Evolutionary conservation across 1,284 basidiomycete species (phyloP).

Genomic region (Austroboletus sp.): DNA sequence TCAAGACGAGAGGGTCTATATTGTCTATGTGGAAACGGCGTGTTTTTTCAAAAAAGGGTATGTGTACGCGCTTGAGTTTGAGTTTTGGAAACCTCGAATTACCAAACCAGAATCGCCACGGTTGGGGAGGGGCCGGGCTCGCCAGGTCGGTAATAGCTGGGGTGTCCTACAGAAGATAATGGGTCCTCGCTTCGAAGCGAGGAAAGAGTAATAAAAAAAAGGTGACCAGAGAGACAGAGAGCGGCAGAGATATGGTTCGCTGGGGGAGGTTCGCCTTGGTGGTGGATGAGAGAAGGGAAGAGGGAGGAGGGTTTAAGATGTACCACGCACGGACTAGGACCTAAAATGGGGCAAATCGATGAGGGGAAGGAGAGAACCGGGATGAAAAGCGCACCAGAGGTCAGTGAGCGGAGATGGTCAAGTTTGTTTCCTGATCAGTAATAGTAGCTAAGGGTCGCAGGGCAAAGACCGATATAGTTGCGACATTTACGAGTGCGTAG

Average conservation of each 20-base stretch:
- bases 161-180: conserved; percentile 46
- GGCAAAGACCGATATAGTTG: conserved; percentile 32
- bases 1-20: conserved; percentile 19
- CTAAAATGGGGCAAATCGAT: conserved; percentile 34
- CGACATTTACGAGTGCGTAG: conserved; percentile 17
- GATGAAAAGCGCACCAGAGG: conserved; percentile 55
- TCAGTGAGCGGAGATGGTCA: conserved; percentile 72
- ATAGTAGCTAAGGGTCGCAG: conserved; percentile 48
- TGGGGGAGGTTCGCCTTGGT: conserved; percentile 72
- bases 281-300: conserved; percentile 18
- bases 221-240: conserved; percentile 17
- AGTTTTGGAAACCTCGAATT: conserved; percentile 38
- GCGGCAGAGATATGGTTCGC: conserved; percentile 15
- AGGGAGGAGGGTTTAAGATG: conserved; percentile 22
- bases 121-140: conserved; percentile 56
- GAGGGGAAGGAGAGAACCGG: conserved; percentile 14
- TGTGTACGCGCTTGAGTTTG: conserved; percentile 20
- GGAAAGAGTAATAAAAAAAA: conserved; percentile 21
- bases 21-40: conserved; percentile 26
- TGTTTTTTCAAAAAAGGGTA: conserved; percentile 19
- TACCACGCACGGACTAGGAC: conserved; percentile 76
- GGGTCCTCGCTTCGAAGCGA: conserved; percentile 60
- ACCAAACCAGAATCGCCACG: conserved; percentile 69
- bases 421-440: conserved; percentile 67
- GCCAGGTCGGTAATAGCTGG: conserved; percentile 50